Evolutionary conservation across 441 rosid genomes (phyloP).

Genomic region (Jatropha multifida): DNA sequence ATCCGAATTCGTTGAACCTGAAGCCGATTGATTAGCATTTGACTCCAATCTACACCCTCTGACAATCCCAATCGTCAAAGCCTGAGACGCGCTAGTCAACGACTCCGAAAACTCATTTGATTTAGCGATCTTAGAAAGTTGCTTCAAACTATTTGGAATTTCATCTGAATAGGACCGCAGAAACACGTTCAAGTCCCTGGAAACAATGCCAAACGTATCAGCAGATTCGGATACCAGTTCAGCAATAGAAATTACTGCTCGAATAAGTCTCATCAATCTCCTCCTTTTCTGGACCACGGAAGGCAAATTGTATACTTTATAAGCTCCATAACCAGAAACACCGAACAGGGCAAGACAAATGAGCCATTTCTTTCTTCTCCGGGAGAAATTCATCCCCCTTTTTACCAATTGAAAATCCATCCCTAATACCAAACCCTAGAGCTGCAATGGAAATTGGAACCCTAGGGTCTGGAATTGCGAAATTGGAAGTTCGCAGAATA

Average conservation of each 20-base stretch:
- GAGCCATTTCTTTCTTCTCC: constrained; percentile 54
- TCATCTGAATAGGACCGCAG: constrained; percentile 71
- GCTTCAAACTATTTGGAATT: constrained; percentile 80
- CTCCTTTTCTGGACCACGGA: constrained; percentile 42
- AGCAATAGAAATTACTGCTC: constrained; percentile 56
- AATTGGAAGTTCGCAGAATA: background rate
- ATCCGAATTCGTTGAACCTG: constrained; percentile 29
- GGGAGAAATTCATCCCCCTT: constrained; percentile 38
- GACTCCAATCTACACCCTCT: constrained; percentile 49
- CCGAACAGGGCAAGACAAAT: constrained; percentile 47
- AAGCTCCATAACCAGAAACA: constrained; percentile 57
- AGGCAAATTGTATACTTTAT: constrained; percentile 58
- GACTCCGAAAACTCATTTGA: constrained; percentile 64
- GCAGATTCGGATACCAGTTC: constrained; percentile 74
- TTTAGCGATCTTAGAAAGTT: constrained; percentile 66
- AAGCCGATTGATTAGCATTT: constrained; percentile 20
- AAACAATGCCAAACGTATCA: constrained; percentile 52
- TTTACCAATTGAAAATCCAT: constrained; percentile 55
- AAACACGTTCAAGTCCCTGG: constrained; percentile 68
- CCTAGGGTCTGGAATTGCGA: constrained; percentile 18
- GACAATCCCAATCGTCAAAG: constrained; percentile 57
- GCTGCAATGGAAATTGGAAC: constrained; percentile 6
- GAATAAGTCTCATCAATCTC: constrained; percentile 51
- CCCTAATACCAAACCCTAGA: constrained; percentile 18
- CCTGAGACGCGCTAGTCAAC: constrained; percentile 54